Evolutionary conservation across 2,329 filamentous ascomycete genomes (phyloP).

Genomic region (Trichoderma semiorbis): DNA sequence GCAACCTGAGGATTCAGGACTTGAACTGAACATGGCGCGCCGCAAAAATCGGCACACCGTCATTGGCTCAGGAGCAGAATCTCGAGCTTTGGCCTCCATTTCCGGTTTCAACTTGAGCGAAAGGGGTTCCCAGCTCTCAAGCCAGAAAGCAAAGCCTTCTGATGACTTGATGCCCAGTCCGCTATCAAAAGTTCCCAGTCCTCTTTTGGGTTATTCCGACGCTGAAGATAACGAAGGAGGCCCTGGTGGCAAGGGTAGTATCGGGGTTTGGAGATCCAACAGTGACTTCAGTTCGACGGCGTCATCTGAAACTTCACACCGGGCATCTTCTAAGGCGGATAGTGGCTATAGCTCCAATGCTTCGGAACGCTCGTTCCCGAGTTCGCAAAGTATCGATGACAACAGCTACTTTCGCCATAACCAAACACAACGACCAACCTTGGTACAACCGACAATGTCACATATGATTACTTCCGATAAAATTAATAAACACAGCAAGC

Average conservation of each 20-base stretch:
- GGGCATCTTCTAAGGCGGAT: constrained; percentile 35
- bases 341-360: constrained; percentile 60
- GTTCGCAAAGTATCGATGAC: constrained; percentile 16
- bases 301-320: constrained; percentile 16
- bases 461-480: background rate
- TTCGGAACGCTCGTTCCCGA: constrained; percentile 52
- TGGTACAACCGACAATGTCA: background rate
- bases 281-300: background rate
- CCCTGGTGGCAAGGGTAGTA: background rate
- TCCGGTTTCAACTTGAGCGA: background rate
- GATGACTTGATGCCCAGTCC: constrained; percentile 5
- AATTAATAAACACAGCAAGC: background rate
- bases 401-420: background rate
- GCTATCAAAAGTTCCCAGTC: background rate
- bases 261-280: constrained; percentile 10
- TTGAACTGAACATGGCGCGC: constrained; percentile 1
- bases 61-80: background rate
- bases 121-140: background rate
- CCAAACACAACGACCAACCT: background rate
- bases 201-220: background rate
- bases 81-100: constrained; percentile 15
- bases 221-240: background rate
- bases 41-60: background rate
- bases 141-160: background rate
- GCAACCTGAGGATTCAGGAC: background rate